Evolutionary conservation across 2,329 filamentous ascomycete species (phyloP).

Genomic region (Cladosporium halotolerans): DNA sequence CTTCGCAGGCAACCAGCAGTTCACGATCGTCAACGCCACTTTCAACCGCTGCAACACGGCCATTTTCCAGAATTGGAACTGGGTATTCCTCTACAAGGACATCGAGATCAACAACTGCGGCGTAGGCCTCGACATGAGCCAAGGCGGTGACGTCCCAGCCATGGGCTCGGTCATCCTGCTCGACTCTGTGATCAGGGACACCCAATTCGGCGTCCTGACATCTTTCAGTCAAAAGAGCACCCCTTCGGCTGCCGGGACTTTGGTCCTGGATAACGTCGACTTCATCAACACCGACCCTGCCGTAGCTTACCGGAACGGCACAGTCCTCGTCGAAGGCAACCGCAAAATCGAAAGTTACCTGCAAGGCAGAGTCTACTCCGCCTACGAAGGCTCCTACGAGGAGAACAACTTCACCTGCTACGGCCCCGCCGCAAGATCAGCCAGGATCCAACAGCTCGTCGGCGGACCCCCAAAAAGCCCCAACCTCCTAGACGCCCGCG

Average conservation of each 20-base stretch:
- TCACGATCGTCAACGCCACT: constrained; percentile 73
- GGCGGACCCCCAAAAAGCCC: constrained; percentile 56
- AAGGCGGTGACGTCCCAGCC: constrained; percentile 39
- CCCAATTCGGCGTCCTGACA: constrained; percentile 68
- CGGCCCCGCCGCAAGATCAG: constrained; percentile 20
- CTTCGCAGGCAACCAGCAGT: constrained; percentile 82
- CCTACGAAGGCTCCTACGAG: constrained; percentile 30
- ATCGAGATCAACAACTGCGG: constrained; percentile 51
- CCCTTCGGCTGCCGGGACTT: constrained; percentile 65
- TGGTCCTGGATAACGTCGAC: constrained; percentile 84
- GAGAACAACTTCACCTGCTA: constrained; percentile 25
- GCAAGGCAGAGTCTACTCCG: constrained; percentile 64
- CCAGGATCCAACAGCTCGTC: constrained; percentile 28
- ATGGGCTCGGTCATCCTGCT: constrained; percentile 78
- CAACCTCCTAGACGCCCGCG: constrained; percentile 52
- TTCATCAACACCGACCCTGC: constrained; percentile 58
- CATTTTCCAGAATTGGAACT: constrained; percentile 88
- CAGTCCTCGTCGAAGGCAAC: constrained; percentile 62
- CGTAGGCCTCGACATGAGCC: constrained; percentile 73
- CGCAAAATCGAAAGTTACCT: constrained; percentile 59
- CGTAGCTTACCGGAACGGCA: constrained; percentile 53
- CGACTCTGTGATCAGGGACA: constrained; percentile 72
- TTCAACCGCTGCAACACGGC: constrained; percentile 80
- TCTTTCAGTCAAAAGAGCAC: constrained; percentile 57
- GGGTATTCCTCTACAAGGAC: constrained; percentile 76